Conservation (phyloP, 305 asterid species). For the Fraxinus paxiana region DNA sequence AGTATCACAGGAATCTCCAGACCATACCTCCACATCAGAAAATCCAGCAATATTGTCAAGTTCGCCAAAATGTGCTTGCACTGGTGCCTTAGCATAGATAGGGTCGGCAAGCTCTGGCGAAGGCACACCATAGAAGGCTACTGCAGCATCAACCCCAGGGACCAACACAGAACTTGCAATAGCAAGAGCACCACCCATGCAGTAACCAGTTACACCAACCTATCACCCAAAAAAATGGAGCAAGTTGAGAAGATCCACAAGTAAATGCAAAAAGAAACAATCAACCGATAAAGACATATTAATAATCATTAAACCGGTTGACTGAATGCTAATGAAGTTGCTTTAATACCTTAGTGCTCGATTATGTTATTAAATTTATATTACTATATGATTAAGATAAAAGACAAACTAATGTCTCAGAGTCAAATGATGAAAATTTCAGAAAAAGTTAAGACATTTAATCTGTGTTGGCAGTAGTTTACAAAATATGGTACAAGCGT, state of each 20-base stretch:
- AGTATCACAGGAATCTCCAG: constrained; percentile 4
- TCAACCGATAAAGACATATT: not conserved
- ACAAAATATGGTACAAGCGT: not conserved
- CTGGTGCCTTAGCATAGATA: constrained; percentile 71
- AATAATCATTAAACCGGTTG: not conserved
- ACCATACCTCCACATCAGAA: constrained; percentile 74
- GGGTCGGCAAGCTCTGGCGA: constrained; percentile 87
- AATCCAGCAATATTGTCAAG: constrained; percentile 70
- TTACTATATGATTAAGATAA: not conserved
- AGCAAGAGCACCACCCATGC: constrained; percentile 98
- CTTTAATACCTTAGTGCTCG: not conserved
- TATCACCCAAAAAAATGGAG: constrained; percentile 16
- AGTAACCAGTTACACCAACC: constrained; percentile 89
- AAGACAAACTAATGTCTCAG: not conserved
- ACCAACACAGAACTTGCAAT: constrained; percentile 88
- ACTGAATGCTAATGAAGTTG: not conserved
- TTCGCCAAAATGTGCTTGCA: constrained; percentile 96
- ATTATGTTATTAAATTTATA: not conserved
- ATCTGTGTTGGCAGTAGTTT: not conserved
- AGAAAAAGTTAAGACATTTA: not conserved
- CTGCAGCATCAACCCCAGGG: constrained; percentile 79
- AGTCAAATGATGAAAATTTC: not conserved
- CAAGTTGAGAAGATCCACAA: constrained; percentile 3
- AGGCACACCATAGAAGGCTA: constrained; percentile 88
- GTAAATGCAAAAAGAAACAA: not conserved